Percentiles rank a stretch among this genome's conserved stretches.
Conservation (phyloP, 768 basidiomycete genomes). For the Fistulinella prunicolor region DNA sequence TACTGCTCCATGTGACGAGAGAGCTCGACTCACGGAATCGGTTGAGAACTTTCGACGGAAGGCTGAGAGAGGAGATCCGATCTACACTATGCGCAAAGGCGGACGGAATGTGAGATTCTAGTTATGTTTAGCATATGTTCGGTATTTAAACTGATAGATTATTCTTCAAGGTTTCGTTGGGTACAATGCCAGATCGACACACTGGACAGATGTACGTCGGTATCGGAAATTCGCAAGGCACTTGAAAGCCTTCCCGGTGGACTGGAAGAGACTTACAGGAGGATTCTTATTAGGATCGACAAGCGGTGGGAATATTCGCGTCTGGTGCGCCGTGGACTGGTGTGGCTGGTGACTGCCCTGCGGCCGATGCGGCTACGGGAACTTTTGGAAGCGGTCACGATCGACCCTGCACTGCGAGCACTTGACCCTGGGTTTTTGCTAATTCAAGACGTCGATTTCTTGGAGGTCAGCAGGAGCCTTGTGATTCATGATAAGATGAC, state of each 20-base stretch:
- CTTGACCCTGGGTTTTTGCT: constrained; percentile 1
- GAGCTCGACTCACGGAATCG: constrained; percentile 8
- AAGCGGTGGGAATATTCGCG: background rate
- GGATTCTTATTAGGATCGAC: constrained; percentile 9
- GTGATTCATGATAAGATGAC: constrained; percentile 9
- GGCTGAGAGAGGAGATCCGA: constrained; percentile 10
- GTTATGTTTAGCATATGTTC: too few relatives aligned
- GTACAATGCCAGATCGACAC: too few relatives aligned
- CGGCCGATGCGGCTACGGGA: constrained; percentile 7
- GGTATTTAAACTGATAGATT: background rate
- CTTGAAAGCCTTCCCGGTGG: constrained; percentile 13
- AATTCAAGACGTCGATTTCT: background rate
- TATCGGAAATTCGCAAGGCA: background rate
- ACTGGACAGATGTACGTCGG: background rate
- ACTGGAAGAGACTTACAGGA: constrained; percentile 22
- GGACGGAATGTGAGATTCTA: constrained; percentile 16
- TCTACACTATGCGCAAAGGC: constrained; percentile 7
- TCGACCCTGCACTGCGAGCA: too few relatives aligned
- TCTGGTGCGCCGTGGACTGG: constrained; percentile 4
- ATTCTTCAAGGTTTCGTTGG: too few relatives aligned
- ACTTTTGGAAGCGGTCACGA: too few relatives aligned
- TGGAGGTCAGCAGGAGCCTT: constrained; percentile 7
- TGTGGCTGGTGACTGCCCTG: constrained; percentile 12
- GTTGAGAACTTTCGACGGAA: constrained; percentile 1
- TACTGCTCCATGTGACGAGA: constrained; percentile 1